Base-by-base conservation (phyloP, 2,329 filamentous ascomycete species). In the Colletotrichum godetiae region DNA sequence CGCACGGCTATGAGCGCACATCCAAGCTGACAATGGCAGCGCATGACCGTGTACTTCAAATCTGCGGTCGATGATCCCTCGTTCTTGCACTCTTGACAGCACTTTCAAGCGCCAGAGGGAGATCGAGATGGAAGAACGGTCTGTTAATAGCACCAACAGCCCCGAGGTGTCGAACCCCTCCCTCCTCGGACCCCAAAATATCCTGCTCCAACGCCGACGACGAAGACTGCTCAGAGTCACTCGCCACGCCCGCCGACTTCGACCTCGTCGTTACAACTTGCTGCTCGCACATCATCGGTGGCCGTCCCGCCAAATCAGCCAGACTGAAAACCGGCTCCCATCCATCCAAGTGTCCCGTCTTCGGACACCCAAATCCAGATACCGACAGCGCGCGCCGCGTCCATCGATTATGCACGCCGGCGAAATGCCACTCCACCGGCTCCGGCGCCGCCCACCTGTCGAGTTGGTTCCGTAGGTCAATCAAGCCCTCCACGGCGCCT, bases 401-500 rank as follows among this genome's bases (percentile, higher is more conserved):
- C 90, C 89, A 92, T 3, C 86, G 85, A 76, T 89, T 90, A 63
- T 82, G 82, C 3, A 91, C 81, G 35, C 85, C 84, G 0, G 88
- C 87, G 76, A 92, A 86, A 74, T 89, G 87, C 86, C 86, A 88
- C 74, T 88, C 85, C 4, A 88, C 86, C 0, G 77, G 73, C 33
- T 85, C 82, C 0, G 87, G 87, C 0, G 82, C 78, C 0, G 88
- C 86, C 76, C 90, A 87, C 6, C 84, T 82, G 77, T 90, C 87
- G 2, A 92, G 82, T n/a, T 87, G 84, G 72, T 86, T 86, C 35
- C 88, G 85, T 7, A 90, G 79, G 76, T 91, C 89, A 33, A 90
- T 82, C 5, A 92, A 80, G 0, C 87, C 87, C 75, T 92, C 89
- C 0, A 90, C 80, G 10, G 87, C 87, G 0, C 89, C 91, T 3